A percentile compares a stretch with the other conserved stretches of the same genome.
phyloP scores from a whole-genome alignment of 192 early-diverging fungal genomes.

The Coemansia sp. region DNA sequence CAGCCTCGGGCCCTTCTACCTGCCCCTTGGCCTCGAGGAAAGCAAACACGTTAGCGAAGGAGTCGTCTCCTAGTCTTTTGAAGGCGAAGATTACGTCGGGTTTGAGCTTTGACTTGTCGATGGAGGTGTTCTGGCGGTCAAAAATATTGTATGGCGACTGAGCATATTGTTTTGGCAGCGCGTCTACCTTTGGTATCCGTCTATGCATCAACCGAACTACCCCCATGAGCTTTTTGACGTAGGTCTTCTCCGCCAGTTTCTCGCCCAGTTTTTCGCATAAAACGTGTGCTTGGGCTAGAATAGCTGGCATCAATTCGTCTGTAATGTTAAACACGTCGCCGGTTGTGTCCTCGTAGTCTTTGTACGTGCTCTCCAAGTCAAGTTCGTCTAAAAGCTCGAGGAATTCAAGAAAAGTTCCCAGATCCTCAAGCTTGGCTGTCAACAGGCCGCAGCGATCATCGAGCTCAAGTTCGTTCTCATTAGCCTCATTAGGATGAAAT shows the following conservation, averaged over 20 bases:
- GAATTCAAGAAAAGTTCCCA: no score
- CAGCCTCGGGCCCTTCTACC: not conserved
- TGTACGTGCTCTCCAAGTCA: not conserved
- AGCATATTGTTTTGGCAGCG: not conserved
- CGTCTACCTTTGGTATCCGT: not conserved
- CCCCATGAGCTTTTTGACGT: not conserved
- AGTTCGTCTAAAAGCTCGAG: not conserved
- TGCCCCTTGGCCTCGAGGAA: not conserved
- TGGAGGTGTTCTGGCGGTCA: not conserved
- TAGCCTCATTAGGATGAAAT: no score
- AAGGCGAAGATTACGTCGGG: not conserved
- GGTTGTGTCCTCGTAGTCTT: not conserved
- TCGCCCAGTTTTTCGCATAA: no score
- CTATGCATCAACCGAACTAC: not conserved
- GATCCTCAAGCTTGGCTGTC: not conserved
- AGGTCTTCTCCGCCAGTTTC: no score
- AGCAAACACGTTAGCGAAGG: conserved; percentile 9
- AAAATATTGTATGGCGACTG: not conserved
- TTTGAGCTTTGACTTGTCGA: not conserved
- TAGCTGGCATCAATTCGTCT: no score
- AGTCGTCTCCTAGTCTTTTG: not conserved
- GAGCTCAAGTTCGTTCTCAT: not conserved
- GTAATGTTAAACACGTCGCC: not conserved
- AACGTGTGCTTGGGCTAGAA: no score
- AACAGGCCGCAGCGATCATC: not conserved